These are phyloP conservation scores for Magnusiomyces magnusii DNA, from an alignment of 1,139 yeast species.

Conservation along the genomic window DNA sequence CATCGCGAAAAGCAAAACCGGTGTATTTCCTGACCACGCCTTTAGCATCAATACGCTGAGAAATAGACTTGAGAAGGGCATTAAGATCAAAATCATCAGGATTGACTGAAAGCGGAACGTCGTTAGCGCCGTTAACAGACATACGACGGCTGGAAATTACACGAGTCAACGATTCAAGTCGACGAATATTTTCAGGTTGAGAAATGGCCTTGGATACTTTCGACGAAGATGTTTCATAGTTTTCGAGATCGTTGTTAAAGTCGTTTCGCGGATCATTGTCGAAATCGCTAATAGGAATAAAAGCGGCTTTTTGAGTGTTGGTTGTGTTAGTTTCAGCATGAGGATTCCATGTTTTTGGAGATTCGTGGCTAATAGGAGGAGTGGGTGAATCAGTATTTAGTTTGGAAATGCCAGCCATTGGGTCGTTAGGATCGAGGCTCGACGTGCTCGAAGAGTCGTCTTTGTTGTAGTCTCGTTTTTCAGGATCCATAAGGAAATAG, in stretches of 20 bases:
- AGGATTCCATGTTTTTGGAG: neutral
- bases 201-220: slow-evolving; percentile 22
- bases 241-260: slow-evolving; percentile 12
- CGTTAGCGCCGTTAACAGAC: slow-evolving; percentile 37
- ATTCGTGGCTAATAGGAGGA: neutral
- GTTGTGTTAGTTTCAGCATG: neutral
- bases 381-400: too few relatives aligned
- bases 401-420: neutral
- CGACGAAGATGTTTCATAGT: slow-evolving; percentile 17
- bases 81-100: slow-evolving; percentile 38
- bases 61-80: slow-evolving; percentile 32
- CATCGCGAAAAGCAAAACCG: slow-evolving; percentile 42
- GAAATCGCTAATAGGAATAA: neutral
- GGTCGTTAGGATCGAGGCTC: neutral
- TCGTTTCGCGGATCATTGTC: neutral
- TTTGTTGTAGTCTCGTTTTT: neutral
- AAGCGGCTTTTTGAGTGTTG: neutral
- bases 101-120: slow-evolving; percentile 35
- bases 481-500: neutral
- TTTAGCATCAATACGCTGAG: slow-evolving; percentile 33
- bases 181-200: slow-evolving; percentile 31
- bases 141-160: slow-evolving; percentile 39
- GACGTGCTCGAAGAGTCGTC: neutral
- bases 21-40: slow-evolving; percentile 43
- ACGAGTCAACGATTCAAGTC: slow-evolving; percentile 38